These are phyloP conservation scores for Leccinum subgranulosum DNA, from an alignment of 768 basidiomycete species.

Conservation along the genomic window DNA sequence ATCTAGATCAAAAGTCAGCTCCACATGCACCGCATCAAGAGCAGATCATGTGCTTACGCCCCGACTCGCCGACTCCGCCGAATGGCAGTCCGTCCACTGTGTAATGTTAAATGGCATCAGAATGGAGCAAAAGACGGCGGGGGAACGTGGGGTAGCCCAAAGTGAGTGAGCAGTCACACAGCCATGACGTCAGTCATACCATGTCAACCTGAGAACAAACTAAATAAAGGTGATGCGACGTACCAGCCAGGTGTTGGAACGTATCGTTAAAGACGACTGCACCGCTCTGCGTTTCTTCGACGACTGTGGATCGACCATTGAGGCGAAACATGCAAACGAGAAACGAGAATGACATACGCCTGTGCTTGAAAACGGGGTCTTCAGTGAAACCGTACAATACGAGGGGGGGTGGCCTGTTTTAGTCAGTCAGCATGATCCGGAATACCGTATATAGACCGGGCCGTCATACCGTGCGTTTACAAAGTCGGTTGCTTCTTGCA, in stretches of 20 bases:
- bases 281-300: slow-evolving; percentile 56
- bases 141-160: not conserved
- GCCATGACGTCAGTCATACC: slow-evolving; percentile 16
- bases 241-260: slow-evolving; percentile 51
- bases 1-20: slow-evolving; percentile 34
- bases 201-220: not conserved
- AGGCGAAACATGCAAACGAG: not conserved
- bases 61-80: slow-evolving; percentile 59
- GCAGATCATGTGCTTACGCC: slow-evolving; percentile 42
- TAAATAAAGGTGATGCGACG: slow-evolving; percentile 6
- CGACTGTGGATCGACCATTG: slow-evolving; percentile 36
- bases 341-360: slow-evolving; percentile 28
- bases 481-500: slow-evolving; percentile 56
- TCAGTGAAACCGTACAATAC: slow-evolving; percentile 65
- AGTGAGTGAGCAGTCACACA: slow-evolving; percentile 7
- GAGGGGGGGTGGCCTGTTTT: slow-evolving; percentile 52
- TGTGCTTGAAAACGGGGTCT: slow-evolving; percentile 37
- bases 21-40: not conserved
- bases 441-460: not conserved
- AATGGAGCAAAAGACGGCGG: not conserved
- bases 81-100: slow-evolving; percentile 44
- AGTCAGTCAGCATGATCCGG: slow-evolving; percentile 3
- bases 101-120: not conserved
- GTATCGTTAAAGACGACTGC: slow-evolving; percentile 58
- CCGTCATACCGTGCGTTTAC: slow-evolving; percentile 47